Evolutionary conservation across 1,139 yeast genomes (phyloP), one percentile per base, ranked within the genome.

Genomic region (Petasospora rhodanensis): DNA sequence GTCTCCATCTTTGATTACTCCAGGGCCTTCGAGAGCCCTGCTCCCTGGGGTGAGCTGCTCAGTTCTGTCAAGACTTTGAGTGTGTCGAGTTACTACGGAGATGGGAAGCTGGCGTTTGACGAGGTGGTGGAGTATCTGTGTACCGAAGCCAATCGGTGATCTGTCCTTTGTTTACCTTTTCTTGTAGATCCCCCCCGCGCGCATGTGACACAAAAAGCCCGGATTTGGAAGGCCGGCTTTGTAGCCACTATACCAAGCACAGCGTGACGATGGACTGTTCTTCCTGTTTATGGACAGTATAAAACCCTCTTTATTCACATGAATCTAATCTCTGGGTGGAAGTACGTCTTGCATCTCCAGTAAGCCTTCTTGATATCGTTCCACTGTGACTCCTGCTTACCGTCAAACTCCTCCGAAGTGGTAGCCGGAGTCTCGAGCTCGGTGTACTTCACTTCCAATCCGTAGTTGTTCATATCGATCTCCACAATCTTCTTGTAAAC

Each of bases 401-500:
- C 37, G 23, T 59, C 58, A 31, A 31, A 38, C 22, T 40, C 41
- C 14, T 31, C 22, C 8, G 34, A 21, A 1, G 54, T 51, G 4
- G 34, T 22, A 15, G 37, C 28, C 18, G 54, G 53, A 1, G 50
- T 46, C 4, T 34, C 35, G 10, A 51, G 25, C 18, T 46, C 46
- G 6, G 28, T 34, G 32, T 38, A 51, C 18, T 38, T 32, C 16
- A 48, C 52, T 18, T 64, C 51, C 50, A 89, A 62, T 3, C 97
- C 97, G 53, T 82, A 87, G 49, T 82, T 84, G 31, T 66, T 66
- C 47, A 89, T 66, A 55, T 89, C 97, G 37, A 86, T 61, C 46
- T 79, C 85, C 6, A 85, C 95, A 41, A 89, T 78, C 49, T 76
- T 73, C 54, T 76, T 79, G 64, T 89, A 89, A 11, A 89, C 96